phyloP scores from a whole-genome alignment of 2,329 filamentous ascomycete species.

The Incumbomyces delicatus region DNA sequence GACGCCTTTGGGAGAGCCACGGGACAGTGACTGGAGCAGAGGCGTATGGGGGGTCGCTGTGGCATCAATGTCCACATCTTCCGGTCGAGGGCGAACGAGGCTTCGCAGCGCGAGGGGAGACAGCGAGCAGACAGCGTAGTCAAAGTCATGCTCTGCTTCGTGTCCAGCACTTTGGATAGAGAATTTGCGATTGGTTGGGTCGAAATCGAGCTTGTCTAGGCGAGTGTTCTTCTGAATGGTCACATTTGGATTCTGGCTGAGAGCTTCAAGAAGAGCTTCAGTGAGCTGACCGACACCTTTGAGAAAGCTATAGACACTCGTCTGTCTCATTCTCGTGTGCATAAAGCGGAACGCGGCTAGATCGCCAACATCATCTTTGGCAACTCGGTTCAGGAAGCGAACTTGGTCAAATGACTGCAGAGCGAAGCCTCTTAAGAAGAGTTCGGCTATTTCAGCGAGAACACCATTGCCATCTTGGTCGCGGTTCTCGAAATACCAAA shows the following conservation, averaged over 20 bases:
- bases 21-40: slow-evolving; percentile 18
- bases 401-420: neutral
- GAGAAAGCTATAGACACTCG: slow-evolving; percentile 34
- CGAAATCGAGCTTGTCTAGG: slow-evolving; percentile 31
- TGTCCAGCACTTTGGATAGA: slow-evolving; percentile 19
- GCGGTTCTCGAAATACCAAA: slow-evolving; percentile 39
- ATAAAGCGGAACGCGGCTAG: neutral
- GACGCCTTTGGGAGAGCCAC: slow-evolving; percentile 42
- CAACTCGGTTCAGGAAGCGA: neutral
- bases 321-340: slow-evolving; percentile 2
- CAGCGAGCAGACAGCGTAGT: slow-evolving; percentile 23
- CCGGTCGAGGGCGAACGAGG: slow-evolving; percentile 4
- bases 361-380: neutral
- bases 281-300: slow-evolving; percentile 57
- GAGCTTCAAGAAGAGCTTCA: slow-evolving; percentile 41
- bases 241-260: slow-evolving; percentile 50
- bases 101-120: slow-evolving; percentile 12
- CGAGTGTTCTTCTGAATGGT: slow-evolving; percentile 31
- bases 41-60: slow-evolving; percentile 7
- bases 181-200: slow-evolving; percentile 9
- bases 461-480: slow-evolving; percentile 8
- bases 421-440: neutral
- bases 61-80: slow-evolving; percentile 3
- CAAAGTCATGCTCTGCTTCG: slow-evolving; percentile 12
- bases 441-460: slow-evolving; percentile 1